Evolutionary conservation across 371 early-diverging fungal genomes (phyloP).

Genomic region (Entomophthora muscae): DNA sequence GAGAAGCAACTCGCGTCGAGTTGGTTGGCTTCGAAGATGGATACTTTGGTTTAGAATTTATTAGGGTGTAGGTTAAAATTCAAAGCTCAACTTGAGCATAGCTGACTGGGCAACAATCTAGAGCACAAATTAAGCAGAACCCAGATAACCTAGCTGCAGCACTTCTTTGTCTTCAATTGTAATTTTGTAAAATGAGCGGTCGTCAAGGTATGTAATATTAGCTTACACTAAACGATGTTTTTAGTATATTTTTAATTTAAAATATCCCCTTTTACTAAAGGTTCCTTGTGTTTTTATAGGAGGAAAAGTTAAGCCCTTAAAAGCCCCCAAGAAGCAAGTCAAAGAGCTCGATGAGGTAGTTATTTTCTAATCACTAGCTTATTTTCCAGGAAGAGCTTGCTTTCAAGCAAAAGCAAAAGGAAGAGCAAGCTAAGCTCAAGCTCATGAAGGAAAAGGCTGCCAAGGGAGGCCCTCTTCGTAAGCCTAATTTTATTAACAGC

Average conservation of each 20-base stretch:
- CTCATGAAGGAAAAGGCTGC: slow-evolving; percentile 56
- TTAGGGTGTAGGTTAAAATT: too few relatives aligned
- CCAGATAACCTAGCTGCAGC: too few relatives aligned
- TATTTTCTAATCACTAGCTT: background rate
- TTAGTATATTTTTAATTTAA: background rate
- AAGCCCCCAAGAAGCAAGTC: slow-evolving; percentile 47
- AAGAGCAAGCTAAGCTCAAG: slow-evolving; percentile 67
- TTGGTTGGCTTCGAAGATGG: too few relatives aligned
- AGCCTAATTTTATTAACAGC: slow-evolving; percentile 15
- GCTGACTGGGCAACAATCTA: too few relatives aligned
- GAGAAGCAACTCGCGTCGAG: too few relatives aligned
- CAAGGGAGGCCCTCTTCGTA: slow-evolving; percentile 57
- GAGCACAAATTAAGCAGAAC: too few relatives aligned
- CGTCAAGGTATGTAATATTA: background rate
- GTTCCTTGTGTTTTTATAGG: slow-evolving; percentile 15
- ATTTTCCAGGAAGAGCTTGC: slow-evolving; percentile 40
- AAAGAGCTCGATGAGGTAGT: slow-evolving; percentile 40
- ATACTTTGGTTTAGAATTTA: too few relatives aligned
- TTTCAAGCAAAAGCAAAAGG: slow-evolving; percentile 66
- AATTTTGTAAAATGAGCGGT: background rate
- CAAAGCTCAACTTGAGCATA: too few relatives aligned
- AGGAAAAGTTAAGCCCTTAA: slow-evolving; percentile 68
- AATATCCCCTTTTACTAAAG: background rate
- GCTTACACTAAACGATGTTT: background rate
- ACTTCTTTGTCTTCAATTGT: background rate